These are phyloP conservation scores for Fusarium temperatum DNA, from an alignment of 2,329 filamentous ascomycete genomes.

Conservation along the genomic window DNA sequence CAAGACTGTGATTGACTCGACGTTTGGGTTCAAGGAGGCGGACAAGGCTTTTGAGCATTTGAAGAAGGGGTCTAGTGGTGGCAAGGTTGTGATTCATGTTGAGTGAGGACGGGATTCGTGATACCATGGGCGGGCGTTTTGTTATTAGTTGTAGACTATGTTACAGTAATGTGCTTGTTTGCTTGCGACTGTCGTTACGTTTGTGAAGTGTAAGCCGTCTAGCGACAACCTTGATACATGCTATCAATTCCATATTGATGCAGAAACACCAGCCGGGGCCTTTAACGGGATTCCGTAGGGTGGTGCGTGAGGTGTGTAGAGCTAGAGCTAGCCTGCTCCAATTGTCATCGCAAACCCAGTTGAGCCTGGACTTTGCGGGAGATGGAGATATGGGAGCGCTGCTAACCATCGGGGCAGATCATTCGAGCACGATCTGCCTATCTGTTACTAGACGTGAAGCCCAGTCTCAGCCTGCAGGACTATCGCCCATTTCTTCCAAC, in stretches of 20 bases:
- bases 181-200: not conserved
- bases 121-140: constrained; percentile 1
- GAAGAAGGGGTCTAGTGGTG: constrained; percentile 65
- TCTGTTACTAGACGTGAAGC: too few species aligned
- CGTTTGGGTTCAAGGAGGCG: constrained; percentile 65
- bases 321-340: not conserved
- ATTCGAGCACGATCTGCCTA: not conserved
- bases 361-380: not conserved
- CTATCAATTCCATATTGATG: not conserved
- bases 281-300: not conserved
- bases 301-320: not conserved
- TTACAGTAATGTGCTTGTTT: not conserved
- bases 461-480: not conserved
- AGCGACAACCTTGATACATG: not conserved
- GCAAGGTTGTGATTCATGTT: constrained; percentile 64
- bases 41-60: constrained; percentile 66
- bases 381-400: not conserved
- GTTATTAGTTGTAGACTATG: not conserved
- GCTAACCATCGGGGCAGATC: fast-evolving
- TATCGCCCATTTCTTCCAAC: not conserved
- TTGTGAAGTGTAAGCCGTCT: not conserved
- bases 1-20: constrained; percentile 63
- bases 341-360: not conserved
- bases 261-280: not conserved
- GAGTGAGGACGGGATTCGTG: not conserved